These are phyloP conservation scores for Cytospora schulzeri DNA, from an alignment of 2,329 filamentous ascomycete species.

Conservation along the genomic window DNA sequence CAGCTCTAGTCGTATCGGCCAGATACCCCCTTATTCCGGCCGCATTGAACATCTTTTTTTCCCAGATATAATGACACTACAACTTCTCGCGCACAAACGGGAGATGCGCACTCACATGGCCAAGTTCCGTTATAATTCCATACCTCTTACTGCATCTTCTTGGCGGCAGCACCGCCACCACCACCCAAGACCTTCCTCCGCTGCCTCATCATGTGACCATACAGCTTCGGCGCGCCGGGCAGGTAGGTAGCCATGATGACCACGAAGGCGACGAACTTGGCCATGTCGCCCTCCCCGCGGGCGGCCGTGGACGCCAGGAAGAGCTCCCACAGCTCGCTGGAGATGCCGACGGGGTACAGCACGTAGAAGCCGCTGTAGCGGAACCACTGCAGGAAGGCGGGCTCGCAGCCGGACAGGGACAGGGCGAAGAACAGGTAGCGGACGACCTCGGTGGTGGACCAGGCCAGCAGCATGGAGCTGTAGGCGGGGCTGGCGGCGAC, in stretches of 20 bases:
- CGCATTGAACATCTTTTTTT: not conserved
- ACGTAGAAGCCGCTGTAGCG: slow-evolving; percentile 92
- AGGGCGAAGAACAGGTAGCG: slow-evolving; percentile 91
- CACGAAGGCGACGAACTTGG: slow-evolving; percentile 27
- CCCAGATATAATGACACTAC: slow-evolving; percentile 7
- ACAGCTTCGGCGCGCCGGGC: slow-evolving; percentile 75
- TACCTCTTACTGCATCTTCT: slow-evolving; percentile 50
- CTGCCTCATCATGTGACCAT: slow-evolving; percentile 94
- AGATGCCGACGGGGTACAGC: slow-evolving; percentile 89
- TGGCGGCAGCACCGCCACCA: slow-evolving; percentile 43
- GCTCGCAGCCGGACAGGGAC: slow-evolving; percentile 64
- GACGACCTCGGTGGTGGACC: slow-evolving; percentile 89
- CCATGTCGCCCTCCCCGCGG: slow-evolving; percentile 40
- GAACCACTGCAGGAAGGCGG: slow-evolving; percentile 72
- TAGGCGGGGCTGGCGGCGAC: slow-evolving; percentile 66
- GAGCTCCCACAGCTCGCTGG: slow-evolving; percentile 82
- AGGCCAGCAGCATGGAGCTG: slow-evolving; percentile 79
- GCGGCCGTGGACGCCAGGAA: slow-evolving; percentile 65
- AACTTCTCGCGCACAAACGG: not conserved
- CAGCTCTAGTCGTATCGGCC: slow-evolving; percentile 4
- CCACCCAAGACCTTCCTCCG: slow-evolving; percentile 75
- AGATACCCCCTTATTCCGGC: slow-evolving; percentile 22
- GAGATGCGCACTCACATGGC: not conserved
- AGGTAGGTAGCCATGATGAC: slow-evolving; percentile 30
- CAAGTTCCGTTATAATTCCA: too few species aligned